Conservation (phyloP, 345 rosid genomes). For the Adansonia digitata region DNA sequence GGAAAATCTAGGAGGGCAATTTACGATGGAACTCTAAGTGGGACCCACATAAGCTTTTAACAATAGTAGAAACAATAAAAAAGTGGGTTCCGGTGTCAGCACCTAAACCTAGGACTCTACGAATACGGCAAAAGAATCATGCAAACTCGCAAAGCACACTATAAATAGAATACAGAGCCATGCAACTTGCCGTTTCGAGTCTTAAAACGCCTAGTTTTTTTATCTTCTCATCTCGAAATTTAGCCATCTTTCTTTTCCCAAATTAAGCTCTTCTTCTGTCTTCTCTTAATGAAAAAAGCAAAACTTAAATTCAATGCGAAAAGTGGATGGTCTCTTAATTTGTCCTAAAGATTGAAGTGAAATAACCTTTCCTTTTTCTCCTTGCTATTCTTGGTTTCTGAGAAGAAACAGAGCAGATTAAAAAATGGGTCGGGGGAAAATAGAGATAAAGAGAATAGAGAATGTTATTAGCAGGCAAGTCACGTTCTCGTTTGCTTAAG, state of each 20-base stretch:
- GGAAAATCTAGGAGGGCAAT: no score
- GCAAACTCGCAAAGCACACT: slow-evolving; percentile 20
- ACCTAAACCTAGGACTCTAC: slow-evolving; percentile 20
- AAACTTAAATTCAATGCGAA: background rate
- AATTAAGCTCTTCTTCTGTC: slow-evolving; percentile 20
- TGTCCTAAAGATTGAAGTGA: background rate
- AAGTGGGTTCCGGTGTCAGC: slow-evolving; percentile 14
- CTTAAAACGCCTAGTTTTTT: slow-evolving; percentile 20
- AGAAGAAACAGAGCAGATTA: background rate
- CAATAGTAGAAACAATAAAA: background rate
- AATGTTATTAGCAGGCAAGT: slow-evolving; percentile 95
- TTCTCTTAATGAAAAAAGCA: background rate
- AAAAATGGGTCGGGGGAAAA: slow-evolving; percentile 87
- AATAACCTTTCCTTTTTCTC: background rate
- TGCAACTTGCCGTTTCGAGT: slow-evolving; percentile 55
- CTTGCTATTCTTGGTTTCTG: background rate
- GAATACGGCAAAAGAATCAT: slow-evolving; percentile 47
- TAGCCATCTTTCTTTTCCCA: slow-evolving; percentile 40
- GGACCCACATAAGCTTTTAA: background rate
- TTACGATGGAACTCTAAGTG: background rate
- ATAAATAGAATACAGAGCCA: slow-evolving; percentile 49
- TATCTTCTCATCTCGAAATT: slow-evolving; percentile 33
- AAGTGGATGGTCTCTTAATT: slow-evolving; percentile 2
- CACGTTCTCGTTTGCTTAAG: slow-evolving; percentile 92
- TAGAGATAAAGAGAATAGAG: slow-evolving; percentile 91